Evolutionary conservation across 345 rosid genomes (phyloP).

Genomic region (Euphorbia tirucalli): DNA sequence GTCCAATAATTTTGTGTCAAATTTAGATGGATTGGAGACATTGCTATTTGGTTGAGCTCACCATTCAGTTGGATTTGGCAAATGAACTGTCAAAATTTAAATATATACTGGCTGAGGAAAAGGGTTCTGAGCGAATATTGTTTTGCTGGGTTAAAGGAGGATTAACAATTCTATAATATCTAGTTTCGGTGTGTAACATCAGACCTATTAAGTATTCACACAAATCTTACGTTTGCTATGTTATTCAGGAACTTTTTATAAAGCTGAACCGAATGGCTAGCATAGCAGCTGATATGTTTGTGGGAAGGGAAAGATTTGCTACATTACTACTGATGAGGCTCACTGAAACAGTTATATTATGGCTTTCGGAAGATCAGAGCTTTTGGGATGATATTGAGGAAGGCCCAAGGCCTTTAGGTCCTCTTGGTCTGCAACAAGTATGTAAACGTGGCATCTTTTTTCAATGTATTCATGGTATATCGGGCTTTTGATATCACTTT

Average conservation of each 20-base stretch:
- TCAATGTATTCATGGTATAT: background rate
- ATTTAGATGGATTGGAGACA: background rate
- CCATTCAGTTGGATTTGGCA: background rate
- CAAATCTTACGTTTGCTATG: background rate
- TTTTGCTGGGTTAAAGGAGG: background rate
- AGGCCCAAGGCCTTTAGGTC: slow-evolving; percentile 88
- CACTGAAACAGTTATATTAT: slow-evolving; percentile 90
- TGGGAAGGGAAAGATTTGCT: slow-evolving; percentile 93
- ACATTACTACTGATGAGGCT: slow-evolving; percentile 87
- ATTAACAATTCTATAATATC: background rate
- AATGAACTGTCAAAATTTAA: background rate
- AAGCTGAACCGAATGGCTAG: slow-evolving; percentile 80
- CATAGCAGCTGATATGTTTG: slow-evolving; percentile 96
- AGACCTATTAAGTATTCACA: background rate
- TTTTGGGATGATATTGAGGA: slow-evolving; percentile 99
- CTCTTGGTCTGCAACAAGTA: slow-evolving; percentile 91
- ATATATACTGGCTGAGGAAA: slow-evolving; percentile 1
- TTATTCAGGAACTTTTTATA: slow-evolving; percentile 73
- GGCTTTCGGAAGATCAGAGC: slow-evolving; percentile 94
- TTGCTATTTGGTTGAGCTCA: slow-evolving; percentile 10
- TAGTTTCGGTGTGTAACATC: background rate
- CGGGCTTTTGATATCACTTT: slow-evolving; percentile 5
- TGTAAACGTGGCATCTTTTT: slow-evolving; percentile 20
- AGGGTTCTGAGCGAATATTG: background rate
- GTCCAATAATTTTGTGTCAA: background rate